phyloP scores from a whole-genome alignment of 75 land plant genomes.

The Picea sitchensis region DNA sequence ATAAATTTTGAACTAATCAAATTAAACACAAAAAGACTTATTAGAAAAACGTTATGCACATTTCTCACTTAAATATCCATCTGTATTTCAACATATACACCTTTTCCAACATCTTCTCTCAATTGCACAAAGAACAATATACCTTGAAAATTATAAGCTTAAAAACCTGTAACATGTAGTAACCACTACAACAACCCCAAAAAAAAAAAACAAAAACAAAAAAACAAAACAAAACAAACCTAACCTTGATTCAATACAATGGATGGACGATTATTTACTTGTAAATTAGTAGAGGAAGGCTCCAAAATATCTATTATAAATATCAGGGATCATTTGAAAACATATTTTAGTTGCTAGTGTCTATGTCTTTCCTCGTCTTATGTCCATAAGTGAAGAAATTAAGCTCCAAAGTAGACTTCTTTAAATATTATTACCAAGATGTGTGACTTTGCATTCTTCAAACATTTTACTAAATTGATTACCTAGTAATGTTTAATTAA shows the following conservation, averaged over 20 bases:
- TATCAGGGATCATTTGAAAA: conserved; percentile 44
- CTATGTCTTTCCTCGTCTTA: conserved; percentile 30
- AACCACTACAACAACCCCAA: not conserved
- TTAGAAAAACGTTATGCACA: conserved; percentile 25
- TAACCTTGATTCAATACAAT: not conserved
- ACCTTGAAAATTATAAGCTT: not conserved
- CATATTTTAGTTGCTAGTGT: conserved; percentile 31
- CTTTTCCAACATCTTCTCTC: conserved; percentile 29
- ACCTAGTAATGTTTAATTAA: no score
- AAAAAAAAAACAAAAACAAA: not conserved
- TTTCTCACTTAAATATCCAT: conserved; percentile 22
- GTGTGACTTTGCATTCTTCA: no score
- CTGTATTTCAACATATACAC: conserved; percentile 37
- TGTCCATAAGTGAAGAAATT: not conserved
- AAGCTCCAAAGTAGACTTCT: no score
- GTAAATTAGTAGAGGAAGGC: conserved; percentile 44
- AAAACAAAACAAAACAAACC: not conserved
- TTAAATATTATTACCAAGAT: no score
- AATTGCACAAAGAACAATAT: conserved; percentile 12
- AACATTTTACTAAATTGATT: no score
- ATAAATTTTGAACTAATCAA: not conserved
- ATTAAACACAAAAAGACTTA: conserved; percentile 14
- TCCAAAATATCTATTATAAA: conserved; percentile 47
- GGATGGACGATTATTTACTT: conserved; percentile 4
- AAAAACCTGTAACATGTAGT: not conserved